phyloP scores from a whole-genome alignment of 371 early-diverging fungal genomes.

The Rhizopus sp. region DNA sequence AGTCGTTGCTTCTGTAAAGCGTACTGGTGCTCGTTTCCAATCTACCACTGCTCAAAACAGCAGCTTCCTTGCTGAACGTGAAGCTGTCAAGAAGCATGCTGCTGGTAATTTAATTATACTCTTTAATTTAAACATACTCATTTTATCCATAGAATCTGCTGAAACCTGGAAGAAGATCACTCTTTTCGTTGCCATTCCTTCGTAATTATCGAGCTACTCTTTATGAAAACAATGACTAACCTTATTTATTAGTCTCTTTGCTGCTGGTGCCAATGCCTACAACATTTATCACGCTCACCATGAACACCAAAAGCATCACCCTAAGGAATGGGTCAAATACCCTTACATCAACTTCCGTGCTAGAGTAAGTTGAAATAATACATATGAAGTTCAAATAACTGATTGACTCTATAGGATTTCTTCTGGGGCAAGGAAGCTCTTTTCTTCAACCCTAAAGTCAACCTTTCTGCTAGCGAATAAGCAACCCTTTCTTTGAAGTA shows the following conservation, averaged over 20 bases:
- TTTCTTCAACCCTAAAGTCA: conserved; percentile 56
- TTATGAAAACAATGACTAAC: neutral
- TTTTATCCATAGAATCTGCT: conserved; percentile 36
- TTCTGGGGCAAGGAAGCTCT: conserved; percentile 56
- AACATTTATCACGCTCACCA: conserved; percentile 40
- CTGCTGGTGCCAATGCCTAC: conserved; percentile 47
- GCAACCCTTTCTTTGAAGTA: neutral
- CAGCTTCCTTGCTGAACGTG: conserved; percentile 40
- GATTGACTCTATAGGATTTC: conserved; percentile 21
- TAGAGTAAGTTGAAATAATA: conserved; percentile 4
- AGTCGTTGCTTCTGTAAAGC: conserved; percentile 36
- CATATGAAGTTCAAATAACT: neutral
- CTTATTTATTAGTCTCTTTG: conserved; percentile 31
- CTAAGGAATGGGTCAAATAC: conserved; percentile 44
- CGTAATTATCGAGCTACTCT: conserved; percentile 31
- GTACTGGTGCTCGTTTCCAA: conserved; percentile 46
- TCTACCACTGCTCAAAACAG: conserved; percentile 25
- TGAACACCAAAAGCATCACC: conserved; percentile 49
- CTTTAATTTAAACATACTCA: neutral
- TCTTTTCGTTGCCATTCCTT: conserved; percentile 49
- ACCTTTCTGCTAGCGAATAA: conserved; percentile 38
- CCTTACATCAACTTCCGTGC: conserved; percentile 48
- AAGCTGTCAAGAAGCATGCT: conserved; percentile 51
- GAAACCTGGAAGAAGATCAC: conserved; percentile 56
- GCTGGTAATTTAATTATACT: conserved; percentile 30